Evolutionary conservation across 2,329 filamentous ascomycete genomes (phyloP), one percentile per base, ranked within the genome.

Genomic region (Neopestalotiopsis rosae): DNA sequence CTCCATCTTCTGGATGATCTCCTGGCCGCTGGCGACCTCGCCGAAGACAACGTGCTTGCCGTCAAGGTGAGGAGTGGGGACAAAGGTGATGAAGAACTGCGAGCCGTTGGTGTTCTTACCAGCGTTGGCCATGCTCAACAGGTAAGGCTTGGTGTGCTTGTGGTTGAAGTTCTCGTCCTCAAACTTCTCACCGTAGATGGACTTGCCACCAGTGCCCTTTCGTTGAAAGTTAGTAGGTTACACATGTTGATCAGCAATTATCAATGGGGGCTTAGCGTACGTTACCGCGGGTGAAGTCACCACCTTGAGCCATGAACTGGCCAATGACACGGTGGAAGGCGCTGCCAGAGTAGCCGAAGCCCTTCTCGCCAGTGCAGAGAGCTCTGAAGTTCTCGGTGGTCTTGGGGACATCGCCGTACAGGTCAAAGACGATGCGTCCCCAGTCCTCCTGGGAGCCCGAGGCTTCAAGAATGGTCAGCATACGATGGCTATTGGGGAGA

Each of bases 31-130:
- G 69, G 84, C 84, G 61, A 95, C 92, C 85, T 93, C 86, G 80
- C 93, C 94, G 84, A 95, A 95, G 80, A 94, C 92, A 82, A 94
- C 92, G 87, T 96, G 93, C 81, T 92, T 92, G 79, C 89, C 89
- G 81, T 96, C 88, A 75, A 96, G 87, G 88, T 97, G 97, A 67
- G 91, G 91, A 71, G 96, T 98, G 70, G 91, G 88, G 65, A 97
- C 94, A 68, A 95, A 98, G 77, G 95, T 98, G 80, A 98, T 86
- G 88, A 98, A 98, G 89, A 98, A 98, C 84, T 98, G 95, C 65
- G 94, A 97, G 77, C 96, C 96, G 85, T 99, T 99, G 82, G 95
- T 98, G 92, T 98, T 97, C 79, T 92, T 92, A 76, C 94, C 94
- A 76, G 94, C 93, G 85, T 97, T 97, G 82, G 94, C 94, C 94